phyloP scores from a whole-genome alignment of 164 flowering plant species.

The Platanus orientalis region DNA sequence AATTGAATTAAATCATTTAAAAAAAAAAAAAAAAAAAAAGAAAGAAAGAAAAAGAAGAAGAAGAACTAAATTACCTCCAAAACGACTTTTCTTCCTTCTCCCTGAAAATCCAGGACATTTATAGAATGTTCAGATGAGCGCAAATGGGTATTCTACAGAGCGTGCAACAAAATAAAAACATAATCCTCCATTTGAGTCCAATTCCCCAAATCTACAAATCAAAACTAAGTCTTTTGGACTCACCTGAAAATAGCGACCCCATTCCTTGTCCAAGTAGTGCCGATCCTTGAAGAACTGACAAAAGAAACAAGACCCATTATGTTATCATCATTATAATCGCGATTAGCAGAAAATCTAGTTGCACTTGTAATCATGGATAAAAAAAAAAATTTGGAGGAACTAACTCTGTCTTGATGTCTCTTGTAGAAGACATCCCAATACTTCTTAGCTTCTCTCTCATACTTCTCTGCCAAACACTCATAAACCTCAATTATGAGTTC shows the following conservation, averaged over 20 bases:
- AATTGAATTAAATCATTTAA: too few relatives aligned
- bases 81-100: constrained; percentile 39
- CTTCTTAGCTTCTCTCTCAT: constrained; percentile 85
- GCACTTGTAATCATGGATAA: neutral
- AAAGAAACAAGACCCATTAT: constrained; percentile 3
- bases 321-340: neutral
- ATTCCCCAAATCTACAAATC: neutral
- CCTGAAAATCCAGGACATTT: constrained; percentile 33
- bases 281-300: constrained; percentile 93
- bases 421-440: constrained; percentile 96
- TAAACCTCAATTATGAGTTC: neutral
- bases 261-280: constrained; percentile 94
- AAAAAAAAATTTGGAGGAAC: constrained; percentile 9
- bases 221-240: constrained; percentile 21
- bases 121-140: neutral
- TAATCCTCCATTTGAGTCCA: neutral
- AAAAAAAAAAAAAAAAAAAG: too few relatives aligned
- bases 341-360: neutral
- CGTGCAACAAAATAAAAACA: too few relatives aligned
- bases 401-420: constrained; percentile 78
- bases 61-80: constrained; percentile 50
- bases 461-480: constrained; percentile 47
- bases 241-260: constrained; percentile 81
- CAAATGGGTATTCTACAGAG: too few relatives aligned
- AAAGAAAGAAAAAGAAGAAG: too few relatives aligned